A percentile compares a stretch with the other conserved stretches of the same genome.
phyloP scores from a whole-genome alignment of 345 rosid species.

The Gynandropsis gynandra region DNA sequence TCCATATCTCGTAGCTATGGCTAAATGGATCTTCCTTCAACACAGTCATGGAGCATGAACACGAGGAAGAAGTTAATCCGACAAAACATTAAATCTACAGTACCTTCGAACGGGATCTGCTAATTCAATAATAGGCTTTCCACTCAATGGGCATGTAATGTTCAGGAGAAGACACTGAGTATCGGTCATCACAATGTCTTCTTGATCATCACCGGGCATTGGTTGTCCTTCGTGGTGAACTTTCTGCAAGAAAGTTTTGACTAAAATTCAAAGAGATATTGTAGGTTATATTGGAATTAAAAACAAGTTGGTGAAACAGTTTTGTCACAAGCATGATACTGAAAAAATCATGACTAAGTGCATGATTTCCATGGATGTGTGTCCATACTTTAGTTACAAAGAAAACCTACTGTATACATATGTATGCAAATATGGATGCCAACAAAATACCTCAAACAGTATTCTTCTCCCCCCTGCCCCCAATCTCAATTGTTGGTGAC shows the following conservation, averaged over 20 bases:
- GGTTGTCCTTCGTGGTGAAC: conserved; percentile 83
- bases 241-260: conserved; percentile 40
- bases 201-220: conserved; percentile 93
- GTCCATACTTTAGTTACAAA: too few species aligned
- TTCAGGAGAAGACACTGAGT: conserved; percentile 73
- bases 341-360: too few species aligned
- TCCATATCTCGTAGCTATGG: too few species aligned
- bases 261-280: not conserved
- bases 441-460: too few species aligned
- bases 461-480: too few species aligned
- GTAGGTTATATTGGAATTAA: too few species aligned
- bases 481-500: too few species aligned
- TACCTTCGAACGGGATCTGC: conserved; percentile 89
- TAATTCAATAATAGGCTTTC: conserved; percentile 66
- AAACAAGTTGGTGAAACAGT: too few species aligned
- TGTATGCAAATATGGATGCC: too few species aligned
- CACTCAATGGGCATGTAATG: conserved; percentile 66
- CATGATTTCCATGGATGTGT: too few species aligned
- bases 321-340: too few species aligned
- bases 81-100: conserved; percentile 14
- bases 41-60: not conserved
- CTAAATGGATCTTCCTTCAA: not conserved
- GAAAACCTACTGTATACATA: too few species aligned
- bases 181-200: conserved; percentile 78
- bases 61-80: not conserved